Conservation (phyloP, 164 flowering plant genomes). For the Macadamia integrifolia region DNA sequence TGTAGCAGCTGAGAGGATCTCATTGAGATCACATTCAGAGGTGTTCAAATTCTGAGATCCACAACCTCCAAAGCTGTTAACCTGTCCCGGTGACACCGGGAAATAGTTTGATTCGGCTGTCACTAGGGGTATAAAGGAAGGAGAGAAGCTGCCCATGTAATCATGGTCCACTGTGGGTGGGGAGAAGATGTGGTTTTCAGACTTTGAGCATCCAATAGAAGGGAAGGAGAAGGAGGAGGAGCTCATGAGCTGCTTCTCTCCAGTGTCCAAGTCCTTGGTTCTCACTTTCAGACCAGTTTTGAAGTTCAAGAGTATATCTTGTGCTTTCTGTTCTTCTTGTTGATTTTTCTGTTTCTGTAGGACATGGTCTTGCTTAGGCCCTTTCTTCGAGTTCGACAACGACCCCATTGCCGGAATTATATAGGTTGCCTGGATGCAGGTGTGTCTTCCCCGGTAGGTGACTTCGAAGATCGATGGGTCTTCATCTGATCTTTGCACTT, state of each 20-base stretch:
- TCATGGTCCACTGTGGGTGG: conserved; percentile 20
- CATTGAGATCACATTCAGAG: conserved; percentile 37
- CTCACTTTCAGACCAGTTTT: conserved; percentile 25
- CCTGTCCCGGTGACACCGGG: conserved; percentile 30
- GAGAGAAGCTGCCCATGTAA: conserved; percentile 25
- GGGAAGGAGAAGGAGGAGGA: conserved; percentile 21
- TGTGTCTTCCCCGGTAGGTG: conserved; percentile 76
- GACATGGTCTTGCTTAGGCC: conserved; percentile 1
- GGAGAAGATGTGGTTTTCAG: conserved; percentile 22
- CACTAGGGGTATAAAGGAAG: conserved; percentile 52
- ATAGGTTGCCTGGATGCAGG: conserved; percentile 40
- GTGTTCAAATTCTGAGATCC: conserved; percentile 20
- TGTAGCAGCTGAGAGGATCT: conserved; percentile 55
- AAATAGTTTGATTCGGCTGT: conserved; percentile 57
- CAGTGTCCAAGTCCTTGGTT: conserved; percentile 31
- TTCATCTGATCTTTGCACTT: conserved; percentile 86
- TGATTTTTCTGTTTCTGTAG: conserved; percentile 4
- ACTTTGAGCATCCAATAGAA: conserved; percentile 15
- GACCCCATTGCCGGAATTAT: conserved; percentile 2
- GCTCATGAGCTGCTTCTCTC: conserved; percentile 14
- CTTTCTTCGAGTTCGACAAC: not conserved
- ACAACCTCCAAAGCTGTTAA: conserved; percentile 21
- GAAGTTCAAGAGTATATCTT: conserved; percentile 28
- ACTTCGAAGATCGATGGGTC: conserved; percentile 62
- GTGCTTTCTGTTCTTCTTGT: conserved; percentile 9